Evolutionary conservation across 2,329 filamentous ascomycete species (phyloP), one percentile per base, ranked within the genome.

Genomic region (Taxawa tesnikishii): DNA sequence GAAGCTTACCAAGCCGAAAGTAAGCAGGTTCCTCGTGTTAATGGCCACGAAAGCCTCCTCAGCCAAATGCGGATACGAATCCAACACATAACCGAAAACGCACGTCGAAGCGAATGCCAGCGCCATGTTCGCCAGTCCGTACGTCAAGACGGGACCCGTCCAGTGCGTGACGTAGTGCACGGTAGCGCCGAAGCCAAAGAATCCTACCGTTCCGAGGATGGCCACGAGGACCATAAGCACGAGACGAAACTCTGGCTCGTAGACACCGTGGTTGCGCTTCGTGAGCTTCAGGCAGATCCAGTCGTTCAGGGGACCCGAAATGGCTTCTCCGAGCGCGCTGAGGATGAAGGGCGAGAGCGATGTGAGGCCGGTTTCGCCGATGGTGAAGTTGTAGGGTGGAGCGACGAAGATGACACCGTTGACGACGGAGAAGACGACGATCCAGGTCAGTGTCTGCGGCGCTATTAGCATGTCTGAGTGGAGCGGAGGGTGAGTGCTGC

Each of bases 21-120:
- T 64, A 9, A 67, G 38, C 17, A 67, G 38, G 34, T 66, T 65
- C 32, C 63, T 53, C 4, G 62, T 58, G 36, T 67, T 68, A 46
- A 68, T 65, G 10, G 63, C 63, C 12, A 68, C 65, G 39, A 68
- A 66, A 2, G 63, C 63, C 46, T 66, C 64, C 44, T 65, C 62
- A 17, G 58, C 60, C 33, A 65, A 46, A 14, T 54, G 51, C 15
- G 58, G 60, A 43, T 66, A 62, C 24, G 57, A 56, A 43, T 69
- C 65, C 28, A 68, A 54, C 12, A 69, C 55, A 37, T 69, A 69
- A 8, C 63, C 63, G 41, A 67, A 67, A 4, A 66, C 61, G 29
- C 60, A 65, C 1, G 62, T 59, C 25, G 59, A 58, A 1, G 59
- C 54, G 37, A 66, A 63, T 4, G 61, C 62, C 25, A 65, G 45